Conservation (phyloP, 2,329 filamentous ascomycete species). For the Neopestalotiopsis sp. region DNA sequence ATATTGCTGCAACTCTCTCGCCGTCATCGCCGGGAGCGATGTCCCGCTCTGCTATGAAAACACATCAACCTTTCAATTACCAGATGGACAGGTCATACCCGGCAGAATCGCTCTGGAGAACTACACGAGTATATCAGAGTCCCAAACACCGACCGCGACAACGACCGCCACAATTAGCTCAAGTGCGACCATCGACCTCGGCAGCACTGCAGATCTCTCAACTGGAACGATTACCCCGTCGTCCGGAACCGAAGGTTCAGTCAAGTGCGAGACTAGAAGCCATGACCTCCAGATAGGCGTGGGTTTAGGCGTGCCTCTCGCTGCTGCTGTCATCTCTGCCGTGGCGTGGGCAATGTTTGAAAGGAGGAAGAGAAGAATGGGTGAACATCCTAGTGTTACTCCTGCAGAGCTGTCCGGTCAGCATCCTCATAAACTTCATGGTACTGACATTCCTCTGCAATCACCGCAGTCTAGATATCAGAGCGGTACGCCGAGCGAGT, state of each 20-base stretch:
- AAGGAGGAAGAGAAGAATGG: neutral
- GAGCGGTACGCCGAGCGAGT: neutral
- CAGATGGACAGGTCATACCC: neutral
- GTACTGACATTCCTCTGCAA: neutral
- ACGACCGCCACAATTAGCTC: neutral
- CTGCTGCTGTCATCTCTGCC: neutral
- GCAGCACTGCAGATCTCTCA: neutral
- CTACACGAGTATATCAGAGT: neutral
- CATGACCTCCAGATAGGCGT: neutral
- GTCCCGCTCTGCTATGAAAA: neutral
- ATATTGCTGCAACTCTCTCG: conserved; percentile 4
- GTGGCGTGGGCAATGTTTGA: neutral
- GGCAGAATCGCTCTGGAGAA: neutral
- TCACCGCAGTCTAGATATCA: neutral
- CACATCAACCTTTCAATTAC: neutral
- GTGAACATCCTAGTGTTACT: neutral
- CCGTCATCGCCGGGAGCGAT: neutral
- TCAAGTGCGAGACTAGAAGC: neutral
- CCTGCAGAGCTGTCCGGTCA: neutral
- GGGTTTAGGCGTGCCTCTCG: neutral
- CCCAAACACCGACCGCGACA: neutral
- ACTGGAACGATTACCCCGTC: no score
- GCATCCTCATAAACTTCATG: neutral
- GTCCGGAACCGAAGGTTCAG: neutral
- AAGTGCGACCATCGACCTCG: neutral